Evolutionary conservation across 2,329 filamentous ascomycete species (phyloP).

Genomic region (Xylariaceae sp.): DNA sequence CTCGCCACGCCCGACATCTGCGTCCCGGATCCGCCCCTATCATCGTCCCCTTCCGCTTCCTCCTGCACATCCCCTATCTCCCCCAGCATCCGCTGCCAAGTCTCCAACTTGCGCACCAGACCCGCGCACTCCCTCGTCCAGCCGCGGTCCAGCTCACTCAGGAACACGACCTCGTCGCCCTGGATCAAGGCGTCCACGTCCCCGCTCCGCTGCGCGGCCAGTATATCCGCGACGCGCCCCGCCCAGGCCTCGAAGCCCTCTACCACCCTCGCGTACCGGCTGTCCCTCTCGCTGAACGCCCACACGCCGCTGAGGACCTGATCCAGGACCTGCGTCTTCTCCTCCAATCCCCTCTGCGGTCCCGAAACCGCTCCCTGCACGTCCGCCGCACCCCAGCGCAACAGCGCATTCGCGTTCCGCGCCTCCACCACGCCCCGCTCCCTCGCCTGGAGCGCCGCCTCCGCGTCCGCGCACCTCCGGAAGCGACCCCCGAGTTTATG

Average conservation of each 20-base stretch:
- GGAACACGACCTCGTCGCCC: slow-evolving; percentile 40
- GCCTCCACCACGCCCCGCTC: slow-evolving; percentile 44
- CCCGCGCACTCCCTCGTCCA: slow-evolving; percentile 58
- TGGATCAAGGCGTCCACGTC: slow-evolving; percentile 31
- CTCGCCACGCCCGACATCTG: slow-evolving; percentile 20
- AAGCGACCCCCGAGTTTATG: slow-evolving; percentile 44
- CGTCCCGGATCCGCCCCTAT: neutral
- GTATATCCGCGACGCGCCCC: slow-evolving; percentile 40
- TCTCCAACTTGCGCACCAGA: slow-evolving; percentile 50
- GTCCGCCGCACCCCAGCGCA: slow-evolving; percentile 53
- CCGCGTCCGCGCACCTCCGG: slow-evolving; percentile 29
- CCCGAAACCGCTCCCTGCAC: too few species aligned
- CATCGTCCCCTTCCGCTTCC: slow-evolving; percentile 5
- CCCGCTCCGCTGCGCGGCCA: slow-evolving; percentile 36
- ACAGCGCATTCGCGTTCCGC: slow-evolving; percentile 48
- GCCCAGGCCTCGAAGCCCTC: slow-evolving; percentile 59
- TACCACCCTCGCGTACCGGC: slow-evolving; percentile 52
- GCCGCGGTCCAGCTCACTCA: slow-evolving; percentile 48
- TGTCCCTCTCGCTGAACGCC: slow-evolving; percentile 50
- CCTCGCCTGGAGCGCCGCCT: slow-evolving; percentile 28
- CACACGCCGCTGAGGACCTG: slow-evolving; percentile 54
- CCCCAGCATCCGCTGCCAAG: slow-evolving; percentile 45
- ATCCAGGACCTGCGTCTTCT: slow-evolving; percentile 55
- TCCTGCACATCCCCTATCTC: slow-evolving; percentile 33
- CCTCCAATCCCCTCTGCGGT: slow-evolving; percentile 37